These are phyloP conservation scores for Dacryopinax primogenitus DNA, from an alignment of 768 basidiomycete genomes.

Conservation along the genomic window DNA sequence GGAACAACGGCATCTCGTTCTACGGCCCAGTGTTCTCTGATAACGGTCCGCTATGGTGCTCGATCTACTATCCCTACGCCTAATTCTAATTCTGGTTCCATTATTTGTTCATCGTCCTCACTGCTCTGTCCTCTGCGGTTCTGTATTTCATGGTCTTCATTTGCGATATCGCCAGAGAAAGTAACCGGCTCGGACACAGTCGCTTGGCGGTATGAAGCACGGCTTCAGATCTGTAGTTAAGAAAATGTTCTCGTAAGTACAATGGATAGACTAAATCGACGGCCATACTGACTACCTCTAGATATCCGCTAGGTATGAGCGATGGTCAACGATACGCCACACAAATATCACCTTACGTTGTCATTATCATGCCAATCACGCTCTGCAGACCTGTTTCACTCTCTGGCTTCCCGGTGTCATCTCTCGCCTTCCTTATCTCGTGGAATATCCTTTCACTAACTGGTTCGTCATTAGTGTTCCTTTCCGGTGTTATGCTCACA, in stretches of 20 bases:
- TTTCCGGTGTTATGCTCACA: conserved; percentile 6
- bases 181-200: conserved; percentile 37
- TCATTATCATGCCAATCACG: conserved; percentile 47
- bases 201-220: conserved; percentile 35
- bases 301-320: conserved; percentile 54
- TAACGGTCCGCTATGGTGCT: conserved; percentile 35
- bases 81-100: background rate
- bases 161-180: conserved; percentile 38
- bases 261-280: conserved; percentile 31
- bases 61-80: conserved; percentile 14
- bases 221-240: conserved; percentile 29
- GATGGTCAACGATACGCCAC: conserved; percentile 19
- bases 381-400: conserved; percentile 38
- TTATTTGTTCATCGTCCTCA: conserved; percentile 32
- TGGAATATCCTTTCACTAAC: conserved; percentile 40
- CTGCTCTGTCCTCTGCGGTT: conserved; percentile 41
- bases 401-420: conserved; percentile 39
- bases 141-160: conserved; percentile 52
- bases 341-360: conserved; percentile 40
- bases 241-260: conserved; percentile 50
- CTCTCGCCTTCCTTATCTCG: conserved; percentile 38
- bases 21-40: conserved; percentile 38
- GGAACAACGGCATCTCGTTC: conserved; percentile 24
- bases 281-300: conserved; percentile 48
- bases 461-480: conserved; percentile 30